Evolutionary conservation across 1,139 yeast species (phyloP).

Genomic region (Taphrina deformans): DNA sequence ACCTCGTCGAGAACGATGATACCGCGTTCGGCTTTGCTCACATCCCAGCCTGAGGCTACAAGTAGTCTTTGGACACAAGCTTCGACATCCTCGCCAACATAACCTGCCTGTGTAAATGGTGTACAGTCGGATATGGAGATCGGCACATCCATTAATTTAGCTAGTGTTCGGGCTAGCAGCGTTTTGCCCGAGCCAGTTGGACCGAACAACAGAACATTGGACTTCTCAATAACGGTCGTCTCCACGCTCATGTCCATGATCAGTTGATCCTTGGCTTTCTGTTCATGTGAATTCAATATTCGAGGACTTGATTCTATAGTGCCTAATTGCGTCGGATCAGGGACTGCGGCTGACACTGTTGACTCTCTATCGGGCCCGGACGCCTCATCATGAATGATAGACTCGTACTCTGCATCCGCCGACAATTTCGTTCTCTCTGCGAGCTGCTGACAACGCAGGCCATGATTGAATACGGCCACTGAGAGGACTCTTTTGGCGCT

Average conservation of each 20-base stretch:
- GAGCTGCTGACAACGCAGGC: constrained; percentile 47
- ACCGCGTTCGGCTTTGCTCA: constrained; percentile 54
- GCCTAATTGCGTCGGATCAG: background rate
- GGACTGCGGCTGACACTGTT: background rate
- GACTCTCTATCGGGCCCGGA: constrained; percentile 26
- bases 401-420: constrained; percentile 28
- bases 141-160: constrained; percentile 54
- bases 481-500: constrained; percentile 55
- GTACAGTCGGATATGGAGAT: constrained; percentile 59
- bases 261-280: background rate
- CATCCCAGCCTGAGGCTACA: constrained; percentile 53
- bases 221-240: constrained; percentile 51
- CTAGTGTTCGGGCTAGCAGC: constrained; percentile 54
- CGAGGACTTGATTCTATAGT: background rate
- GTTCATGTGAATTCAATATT: background rate
- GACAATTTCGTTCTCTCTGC: constrained; percentile 17
- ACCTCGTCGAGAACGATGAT: constrained; percentile 58
- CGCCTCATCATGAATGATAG: constrained; percentile 26
- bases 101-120: constrained; percentile 59
- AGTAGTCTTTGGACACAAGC: constrained; percentile 54
- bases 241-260: constrained; percentile 43
- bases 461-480: constrained; percentile 60
- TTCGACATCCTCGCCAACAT: constrained; percentile 60
- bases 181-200: constrained; percentile 62
- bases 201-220: constrained; percentile 56